phyloP scores from a whole-genome alignment of 768 basidiomycete genomes.

The Leccinum truebloodii region DNA sequence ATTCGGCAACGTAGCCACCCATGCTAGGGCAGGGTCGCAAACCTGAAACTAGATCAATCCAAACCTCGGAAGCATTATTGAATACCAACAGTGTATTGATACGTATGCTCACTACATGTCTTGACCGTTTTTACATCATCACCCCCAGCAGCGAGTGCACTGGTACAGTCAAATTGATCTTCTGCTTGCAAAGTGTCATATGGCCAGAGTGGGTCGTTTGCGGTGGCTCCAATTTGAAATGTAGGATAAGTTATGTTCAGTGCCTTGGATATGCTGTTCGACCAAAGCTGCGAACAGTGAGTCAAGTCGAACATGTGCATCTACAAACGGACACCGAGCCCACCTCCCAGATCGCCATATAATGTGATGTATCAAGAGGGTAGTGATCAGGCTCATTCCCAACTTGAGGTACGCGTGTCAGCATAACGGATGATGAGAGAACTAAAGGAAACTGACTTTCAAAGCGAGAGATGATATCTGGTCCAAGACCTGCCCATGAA shows the following conservation, averaged over 20 bases:
- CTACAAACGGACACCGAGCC: slow-evolving; percentile 6
- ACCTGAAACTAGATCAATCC: background rate
- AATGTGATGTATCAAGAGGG: slow-evolving; percentile 38
- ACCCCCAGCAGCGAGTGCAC: slow-evolving; percentile 48
- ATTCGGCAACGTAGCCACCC: background rate
- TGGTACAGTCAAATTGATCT: slow-evolving; percentile 45
- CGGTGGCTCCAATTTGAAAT: slow-evolving; percentile 53
- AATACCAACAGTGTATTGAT: slow-evolving; percentile 49
- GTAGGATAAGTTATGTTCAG: slow-evolving; percentile 39
- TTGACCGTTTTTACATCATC: slow-evolving; percentile 42
- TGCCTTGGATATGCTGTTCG: slow-evolving; percentile 46
- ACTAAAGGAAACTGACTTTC: slow-evolving; percentile 39
- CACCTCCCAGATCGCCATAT: slow-evolving; percentile 48
- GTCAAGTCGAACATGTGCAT: background rate
- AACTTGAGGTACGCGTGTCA: slow-evolving; percentile 28
- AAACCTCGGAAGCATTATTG: background rate
- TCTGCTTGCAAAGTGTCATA: slow-evolving; percentile 42
- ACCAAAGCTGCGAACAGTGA: slow-evolving; percentile 41
- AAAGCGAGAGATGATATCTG: slow-evolving; percentile 40
- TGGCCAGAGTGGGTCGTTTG: slow-evolving; percentile 53
- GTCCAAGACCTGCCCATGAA: slow-evolving; percentile 39
- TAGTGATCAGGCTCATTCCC: slow-evolving; percentile 61
- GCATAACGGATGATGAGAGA: background rate
- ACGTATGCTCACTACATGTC: slow-evolving; percentile 54
- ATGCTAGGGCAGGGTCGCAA: background rate